Conservation (phyloP, 2,329 filamentous ascomycete genomes). For the Penicillium sclerotiorum region DNA sequence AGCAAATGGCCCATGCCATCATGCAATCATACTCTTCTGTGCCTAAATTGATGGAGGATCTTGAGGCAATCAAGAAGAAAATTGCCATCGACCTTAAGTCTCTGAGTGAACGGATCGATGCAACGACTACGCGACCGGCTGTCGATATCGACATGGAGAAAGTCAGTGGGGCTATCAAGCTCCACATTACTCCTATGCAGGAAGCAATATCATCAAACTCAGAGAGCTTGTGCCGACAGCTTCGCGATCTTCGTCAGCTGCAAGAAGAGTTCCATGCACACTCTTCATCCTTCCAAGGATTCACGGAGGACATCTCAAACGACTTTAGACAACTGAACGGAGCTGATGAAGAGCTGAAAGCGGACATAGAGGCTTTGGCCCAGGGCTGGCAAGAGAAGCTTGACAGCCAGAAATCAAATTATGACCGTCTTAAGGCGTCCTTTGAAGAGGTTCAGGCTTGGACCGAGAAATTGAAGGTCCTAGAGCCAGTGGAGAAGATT, state of each 20-base stretch:
- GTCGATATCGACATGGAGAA: background rate
- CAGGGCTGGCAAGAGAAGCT: background rate
- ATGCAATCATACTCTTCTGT: conserved; percentile 37
- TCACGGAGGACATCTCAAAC: conserved; percentile 1
- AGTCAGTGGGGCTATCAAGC: background rate
- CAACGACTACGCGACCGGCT: background rate
- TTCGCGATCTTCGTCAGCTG: conserved; percentile 3
- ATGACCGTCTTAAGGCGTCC: background rate
- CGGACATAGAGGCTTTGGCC: background rate
- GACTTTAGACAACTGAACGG: background rate
- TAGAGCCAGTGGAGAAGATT: background rate
- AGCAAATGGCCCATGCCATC: conserved; percentile 37
- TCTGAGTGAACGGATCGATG: background rate
- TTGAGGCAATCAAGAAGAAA: background rate
- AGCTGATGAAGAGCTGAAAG: background rate
- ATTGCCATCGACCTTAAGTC: background rate
- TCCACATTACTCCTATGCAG: background rate
- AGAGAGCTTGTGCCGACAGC: background rate
- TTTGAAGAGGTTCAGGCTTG: background rate
- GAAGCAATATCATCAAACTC: conserved; percentile 1
- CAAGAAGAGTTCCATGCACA: conserved; percentile 9
- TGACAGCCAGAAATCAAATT: background rate
- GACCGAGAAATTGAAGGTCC: background rate
- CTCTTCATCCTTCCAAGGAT: conserved; percentile 5
- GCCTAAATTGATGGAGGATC: background rate